These are phyloP conservation scores for Lepraria neglecta DNA, from an alignment of 495 filamentous ascomycete genomes.

Conservation along the genomic window DNA sequence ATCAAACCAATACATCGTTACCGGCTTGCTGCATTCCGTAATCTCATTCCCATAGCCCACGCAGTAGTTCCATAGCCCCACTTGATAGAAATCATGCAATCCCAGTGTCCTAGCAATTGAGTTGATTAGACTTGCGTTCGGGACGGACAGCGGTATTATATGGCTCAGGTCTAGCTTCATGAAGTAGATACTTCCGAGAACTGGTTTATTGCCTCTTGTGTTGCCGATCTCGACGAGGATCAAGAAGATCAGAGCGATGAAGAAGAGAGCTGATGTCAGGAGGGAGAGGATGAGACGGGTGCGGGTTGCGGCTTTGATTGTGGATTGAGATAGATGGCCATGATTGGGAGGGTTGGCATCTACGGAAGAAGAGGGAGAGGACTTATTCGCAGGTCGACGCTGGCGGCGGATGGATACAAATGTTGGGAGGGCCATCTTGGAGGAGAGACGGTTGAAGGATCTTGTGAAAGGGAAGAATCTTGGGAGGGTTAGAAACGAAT, in stretches of 20 bases:
- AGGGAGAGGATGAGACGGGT: constrained; percentile 49
- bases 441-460: not conserved
- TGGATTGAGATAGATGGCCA: constrained; percentile 26
- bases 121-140: constrained; percentile 74
- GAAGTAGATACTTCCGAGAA: constrained; percentile 69
- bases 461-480: too few relatives aligned
- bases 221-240: constrained; percentile 74
- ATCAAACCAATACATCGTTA: constrained; percentile 80
- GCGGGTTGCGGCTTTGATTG: constrained; percentile 48
- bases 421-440: constrained; percentile 30
- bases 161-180: constrained; percentile 75
- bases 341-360: not conserved
- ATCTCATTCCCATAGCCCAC: constrained; percentile 74
- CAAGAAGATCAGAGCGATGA: constrained; percentile 68
- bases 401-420: constrained; percentile 16
- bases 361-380: constrained; percentile 5
- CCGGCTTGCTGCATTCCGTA: constrained; percentile 62
- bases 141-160: constrained; percentile 69
- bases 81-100: constrained; percentile 89
- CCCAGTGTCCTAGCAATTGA: constrained; percentile 82
- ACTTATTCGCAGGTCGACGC: constrained; percentile 22
- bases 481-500: not conserved
- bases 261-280: constrained; percentile 61
- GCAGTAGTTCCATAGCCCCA: constrained; percentile 85
- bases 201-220: constrained; percentile 45